phyloP scores from a whole-genome alignment of 2,329 filamentous ascomycete genomes.

The Cercospora sp. region DNA sequence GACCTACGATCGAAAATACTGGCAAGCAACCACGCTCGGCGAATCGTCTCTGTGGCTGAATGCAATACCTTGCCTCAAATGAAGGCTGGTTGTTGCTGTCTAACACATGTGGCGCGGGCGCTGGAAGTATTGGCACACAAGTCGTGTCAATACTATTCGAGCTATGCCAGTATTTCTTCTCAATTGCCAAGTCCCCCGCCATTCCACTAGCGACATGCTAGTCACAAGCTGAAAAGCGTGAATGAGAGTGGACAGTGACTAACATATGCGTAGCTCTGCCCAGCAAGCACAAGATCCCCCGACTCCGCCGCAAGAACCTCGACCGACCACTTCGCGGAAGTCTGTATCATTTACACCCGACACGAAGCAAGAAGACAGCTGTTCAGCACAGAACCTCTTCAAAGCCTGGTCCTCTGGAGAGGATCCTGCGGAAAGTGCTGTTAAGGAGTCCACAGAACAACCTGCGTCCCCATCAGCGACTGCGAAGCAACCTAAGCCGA shows the following conservation, averaged over 20 bases:
- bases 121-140: background rate
- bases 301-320: conserved; percentile 1
- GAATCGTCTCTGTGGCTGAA: no score
- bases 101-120: no score
- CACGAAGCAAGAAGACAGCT: conserved; percentile 60
- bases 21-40: background rate
- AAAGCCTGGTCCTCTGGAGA: conserved; percentile 48
- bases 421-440: conserved; percentile 23
- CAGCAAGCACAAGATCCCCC: background rate
- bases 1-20: background rate
- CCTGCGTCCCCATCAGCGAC: conserved; percentile 11
- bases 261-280: conserved; percentile 6
- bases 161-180: background rate
- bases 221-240: background rate
- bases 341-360: conserved; percentile 66
- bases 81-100: background rate
- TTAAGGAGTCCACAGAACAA: conserved; percentile 25
- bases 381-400: conserved; percentile 54
- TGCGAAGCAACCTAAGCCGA: conserved; percentile 41
- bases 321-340: conserved; percentile 43
- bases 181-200: background rate
- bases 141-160: background rate
- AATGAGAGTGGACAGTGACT: background rate
- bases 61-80: background rate
- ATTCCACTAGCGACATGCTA: background rate